Percentiles rank a stretch among this genome's conserved stretches.
Evolutionary conservation across 2,329 filamentous ascomycete genomes (phyloP).

Genomic region (Ceratocystis ficicola): DNA sequence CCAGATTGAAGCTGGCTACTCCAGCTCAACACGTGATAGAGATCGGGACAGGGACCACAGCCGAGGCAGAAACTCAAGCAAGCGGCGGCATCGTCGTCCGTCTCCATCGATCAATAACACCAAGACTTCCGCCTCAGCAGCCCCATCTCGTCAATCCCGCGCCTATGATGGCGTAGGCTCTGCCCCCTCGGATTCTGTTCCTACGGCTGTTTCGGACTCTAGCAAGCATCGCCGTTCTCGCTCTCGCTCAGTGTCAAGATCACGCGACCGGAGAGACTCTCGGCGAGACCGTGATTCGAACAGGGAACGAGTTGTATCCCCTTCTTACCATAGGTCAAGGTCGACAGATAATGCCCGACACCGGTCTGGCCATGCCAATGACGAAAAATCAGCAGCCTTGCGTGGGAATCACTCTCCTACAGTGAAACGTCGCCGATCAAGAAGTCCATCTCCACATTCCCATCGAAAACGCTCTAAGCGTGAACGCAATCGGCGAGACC

Average conservation of each 20-base stretch:
- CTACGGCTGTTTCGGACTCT: neutral
- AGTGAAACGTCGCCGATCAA: conserved; percentile 20
- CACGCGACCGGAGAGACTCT: conserved; percentile 9
- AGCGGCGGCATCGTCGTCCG: conserved; percentile 4
- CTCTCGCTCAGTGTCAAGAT: conserved; percentile 9
- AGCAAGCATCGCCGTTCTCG: neutral
- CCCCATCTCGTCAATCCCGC: conserved; percentile 11
- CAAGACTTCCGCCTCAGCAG: neutral
- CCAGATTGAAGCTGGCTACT: neutral
- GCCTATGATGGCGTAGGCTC: conserved; percentile 4
- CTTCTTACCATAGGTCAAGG: conserved; percentile 12
- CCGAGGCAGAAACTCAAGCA: conserved; percentile 13
- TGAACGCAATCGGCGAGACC: conserved; percentile 12
- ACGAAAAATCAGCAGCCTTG: conserved; percentile 10
- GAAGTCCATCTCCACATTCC: conserved; percentile 17
- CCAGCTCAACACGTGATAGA: neutral
- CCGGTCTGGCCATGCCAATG: neutral
- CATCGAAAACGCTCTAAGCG: conserved; percentile 11
- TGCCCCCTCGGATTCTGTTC: neutral
- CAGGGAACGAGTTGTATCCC: conserved; percentile 1
- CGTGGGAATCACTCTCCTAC: conserved; percentile 18
- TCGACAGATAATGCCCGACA: conserved; percentile 9
- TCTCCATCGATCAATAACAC: conserved; percentile 5
- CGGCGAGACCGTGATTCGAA: conserved; percentile 7
- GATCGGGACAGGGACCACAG: conserved; percentile 13